A percentile compares a stretch with the other conserved stretches of the same genome.
These are phyloP conservation scores for Datisca glomerata DNA, from an alignment of 306 rosid genomes.

Conservation along the genomic window DNA sequence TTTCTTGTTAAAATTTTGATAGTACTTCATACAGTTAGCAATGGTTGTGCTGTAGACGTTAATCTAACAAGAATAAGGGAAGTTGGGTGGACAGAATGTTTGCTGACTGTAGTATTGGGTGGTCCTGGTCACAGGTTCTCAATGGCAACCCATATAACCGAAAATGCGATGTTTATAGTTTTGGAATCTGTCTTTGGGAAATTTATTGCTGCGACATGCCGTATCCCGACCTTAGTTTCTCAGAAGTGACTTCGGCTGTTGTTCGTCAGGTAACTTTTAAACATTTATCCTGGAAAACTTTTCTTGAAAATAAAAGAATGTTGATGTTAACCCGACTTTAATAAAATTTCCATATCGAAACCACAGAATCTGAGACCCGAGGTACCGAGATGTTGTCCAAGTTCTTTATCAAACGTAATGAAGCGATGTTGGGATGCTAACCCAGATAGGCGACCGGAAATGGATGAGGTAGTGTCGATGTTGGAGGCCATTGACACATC, in stretches of 20 bases:
- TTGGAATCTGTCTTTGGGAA: conserved; percentile 96
- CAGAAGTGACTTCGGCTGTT: conserved; percentile 92
- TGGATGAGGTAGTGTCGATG: conserved; percentile 92
- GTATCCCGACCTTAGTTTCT: conserved; percentile 91
- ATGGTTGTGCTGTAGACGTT: too few relatives aligned
- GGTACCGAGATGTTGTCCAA: conserved; percentile 94
- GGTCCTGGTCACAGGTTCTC: conserved; percentile 58
- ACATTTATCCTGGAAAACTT: too few relatives aligned
- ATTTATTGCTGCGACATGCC: conserved; percentile 99
- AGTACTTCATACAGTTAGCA: too few relatives aligned
- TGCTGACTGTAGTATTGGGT: neutral
- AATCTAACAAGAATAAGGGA: too few relatives aligned
- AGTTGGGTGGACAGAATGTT: neutral
- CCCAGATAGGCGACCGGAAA: conserved; percentile 92
- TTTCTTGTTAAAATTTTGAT: neutral
- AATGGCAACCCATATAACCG: conserved; percentile 96
- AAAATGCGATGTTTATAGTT: conserved; percentile 95
- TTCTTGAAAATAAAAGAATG: neutral
- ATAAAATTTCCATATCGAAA: conserved; percentile 13
- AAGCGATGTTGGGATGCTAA: conserved; percentile 92
- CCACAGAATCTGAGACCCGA: conserved; percentile 88
- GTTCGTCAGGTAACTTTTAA: conserved; percentile 99
- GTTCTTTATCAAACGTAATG: conserved; percentile 85
- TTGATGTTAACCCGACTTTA: neutral
- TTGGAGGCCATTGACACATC: conserved; percentile 88